A percentile compares a stretch with the other conserved stretches of the same genome.
Evolutionary conservation across 2,329 filamentous ascomycete species (phyloP).

Genomic region (Calonectria pteridis): DNA sequence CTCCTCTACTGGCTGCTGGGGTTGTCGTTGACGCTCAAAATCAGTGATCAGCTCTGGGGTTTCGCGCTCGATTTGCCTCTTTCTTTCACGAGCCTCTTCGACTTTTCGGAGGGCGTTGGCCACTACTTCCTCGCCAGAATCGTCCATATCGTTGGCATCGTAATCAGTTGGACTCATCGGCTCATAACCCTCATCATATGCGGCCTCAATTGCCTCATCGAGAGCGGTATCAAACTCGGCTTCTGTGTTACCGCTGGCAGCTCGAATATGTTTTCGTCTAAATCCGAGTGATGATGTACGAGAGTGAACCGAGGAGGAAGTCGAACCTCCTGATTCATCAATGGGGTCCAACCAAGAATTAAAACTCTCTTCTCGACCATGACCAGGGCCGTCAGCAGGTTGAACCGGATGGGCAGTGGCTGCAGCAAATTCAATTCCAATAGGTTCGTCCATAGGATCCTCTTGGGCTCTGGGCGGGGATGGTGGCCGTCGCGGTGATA

Average conservation of each 20-base stretch:
- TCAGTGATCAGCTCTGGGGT: conserved; percentile 52
- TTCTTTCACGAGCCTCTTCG: conserved; percentile 81
- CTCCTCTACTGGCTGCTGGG: conserved; percentile 45
- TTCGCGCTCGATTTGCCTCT: conserved; percentile 80
- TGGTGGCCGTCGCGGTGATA: conserved; percentile 73
- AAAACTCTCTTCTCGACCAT: conserved; percentile 74
- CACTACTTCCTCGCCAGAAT: conserved; percentile 59
- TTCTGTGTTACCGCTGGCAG: conserved; percentile 79
- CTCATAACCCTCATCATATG: conserved; percentile 92
- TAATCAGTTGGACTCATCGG: conserved; percentile 68
- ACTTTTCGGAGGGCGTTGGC: conserved; percentile 74
- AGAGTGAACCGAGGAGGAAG: conserved; percentile 83
- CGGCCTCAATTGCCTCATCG: conserved; percentile 95
- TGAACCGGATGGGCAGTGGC: conserved; percentile 25
- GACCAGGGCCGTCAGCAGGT: conserved; percentile 47
- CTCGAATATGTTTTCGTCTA: conserved; percentile 77
- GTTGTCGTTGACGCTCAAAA: conserved; percentile 61
- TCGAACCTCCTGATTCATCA: conserved; percentile 88
- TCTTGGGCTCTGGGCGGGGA: conserved; percentile 54
- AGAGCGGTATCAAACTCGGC: conserved; percentile 94
- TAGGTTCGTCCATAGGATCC: conserved; percentile 42
- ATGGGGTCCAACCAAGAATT: conserved; percentile 96
- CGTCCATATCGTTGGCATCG: conserved; percentile 51
- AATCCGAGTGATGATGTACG: conserved; percentile 78
- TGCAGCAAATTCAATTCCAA: conserved; percentile 53